Conservation (phyloP, 345 rosid species). For the Eutrema yunnanense region DNA sequence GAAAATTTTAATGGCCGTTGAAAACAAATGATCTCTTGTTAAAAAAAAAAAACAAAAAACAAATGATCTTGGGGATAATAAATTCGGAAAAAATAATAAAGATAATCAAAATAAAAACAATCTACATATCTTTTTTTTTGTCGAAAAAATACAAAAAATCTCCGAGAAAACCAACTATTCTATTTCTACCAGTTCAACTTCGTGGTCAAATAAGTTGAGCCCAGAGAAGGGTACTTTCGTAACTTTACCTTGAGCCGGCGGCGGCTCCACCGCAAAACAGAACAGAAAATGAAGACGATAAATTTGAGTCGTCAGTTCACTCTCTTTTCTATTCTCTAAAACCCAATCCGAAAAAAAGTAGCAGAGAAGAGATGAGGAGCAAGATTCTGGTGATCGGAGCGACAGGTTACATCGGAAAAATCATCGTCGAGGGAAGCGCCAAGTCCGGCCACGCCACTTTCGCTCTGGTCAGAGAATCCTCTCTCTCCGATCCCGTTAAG, state of each 20-base stretch:
- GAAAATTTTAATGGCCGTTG: too few relatives aligned
- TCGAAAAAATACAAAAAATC: too few relatives aligned
- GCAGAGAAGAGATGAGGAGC: conserved; percentile 18
- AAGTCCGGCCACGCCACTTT: conserved; percentile 34
- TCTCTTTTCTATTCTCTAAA: not conserved
- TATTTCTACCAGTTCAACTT: too few relatives aligned
- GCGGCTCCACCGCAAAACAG: too few relatives aligned
- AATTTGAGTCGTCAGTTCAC: not conserved
- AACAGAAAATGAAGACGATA: not conserved
- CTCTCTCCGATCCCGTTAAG: conserved; percentile 30
- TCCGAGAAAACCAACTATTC: too few relatives aligned
- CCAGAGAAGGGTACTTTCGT: not conserved
- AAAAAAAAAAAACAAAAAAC: too few relatives aligned
- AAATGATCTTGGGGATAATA: too few relatives aligned
- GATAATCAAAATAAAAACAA: too few relatives aligned
- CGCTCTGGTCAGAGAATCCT: conserved; percentile 37
- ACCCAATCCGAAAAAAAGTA: not conserved
- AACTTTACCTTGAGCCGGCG: not conserved
- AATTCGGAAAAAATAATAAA: too few relatives aligned
- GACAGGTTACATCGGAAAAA: conserved; percentile 33
- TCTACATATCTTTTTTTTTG: too few relatives aligned
- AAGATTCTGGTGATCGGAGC: conserved; percentile 41
- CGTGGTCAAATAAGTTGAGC: too few relatives aligned
- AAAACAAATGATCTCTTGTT: too few relatives aligned
- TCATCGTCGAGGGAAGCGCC: conserved; percentile 32